phyloP scores from a whole-genome alignment of 441 rosid genomes.

The Gossypium laxum region DNA sequence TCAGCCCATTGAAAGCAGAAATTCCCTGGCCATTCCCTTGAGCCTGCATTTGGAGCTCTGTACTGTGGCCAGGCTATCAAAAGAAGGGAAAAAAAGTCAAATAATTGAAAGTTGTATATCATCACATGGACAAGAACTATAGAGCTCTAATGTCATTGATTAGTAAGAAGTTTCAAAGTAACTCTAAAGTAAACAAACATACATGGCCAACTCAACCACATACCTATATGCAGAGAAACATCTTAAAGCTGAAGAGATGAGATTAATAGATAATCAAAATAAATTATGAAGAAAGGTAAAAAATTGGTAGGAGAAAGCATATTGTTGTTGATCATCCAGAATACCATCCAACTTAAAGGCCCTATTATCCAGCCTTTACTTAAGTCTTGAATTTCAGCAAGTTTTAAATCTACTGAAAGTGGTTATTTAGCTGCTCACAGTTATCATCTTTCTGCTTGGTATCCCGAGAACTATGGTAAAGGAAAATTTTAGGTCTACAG shows the following conservation, averaged over 20 bases:
- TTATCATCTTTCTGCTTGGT: neutral
- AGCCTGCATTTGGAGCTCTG: constrained; percentile 61
- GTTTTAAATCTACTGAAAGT: neutral
- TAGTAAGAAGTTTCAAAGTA: neutral
- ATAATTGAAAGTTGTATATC: constrained; percentile 1
- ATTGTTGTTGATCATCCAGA: neutral
- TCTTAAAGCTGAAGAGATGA: neutral
- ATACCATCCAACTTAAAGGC: neutral
- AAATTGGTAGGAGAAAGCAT: neutral
- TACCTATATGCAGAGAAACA: neutral
- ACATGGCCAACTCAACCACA: constrained; percentile 4
- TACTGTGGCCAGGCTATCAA: constrained; percentile 40
- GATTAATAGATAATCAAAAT: neutral
- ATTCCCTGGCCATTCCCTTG: constrained; percentile 62
- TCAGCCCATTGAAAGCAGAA: constrained; percentile 59
- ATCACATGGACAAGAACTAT: neutral
- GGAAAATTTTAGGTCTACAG: neutral
- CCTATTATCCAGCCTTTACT: neutral
- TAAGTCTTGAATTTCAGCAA: neutral
- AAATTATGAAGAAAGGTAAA: neutral
- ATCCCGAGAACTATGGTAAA: neutral
- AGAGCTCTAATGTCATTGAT: neutral
- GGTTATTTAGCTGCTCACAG: neutral
- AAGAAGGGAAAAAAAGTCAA: constrained; percentile 2
- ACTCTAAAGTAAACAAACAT: neutral